phyloP scores from a whole-genome alignment of 805 yeast genomes.

The Tetrapisispora fleetii region DNA sequence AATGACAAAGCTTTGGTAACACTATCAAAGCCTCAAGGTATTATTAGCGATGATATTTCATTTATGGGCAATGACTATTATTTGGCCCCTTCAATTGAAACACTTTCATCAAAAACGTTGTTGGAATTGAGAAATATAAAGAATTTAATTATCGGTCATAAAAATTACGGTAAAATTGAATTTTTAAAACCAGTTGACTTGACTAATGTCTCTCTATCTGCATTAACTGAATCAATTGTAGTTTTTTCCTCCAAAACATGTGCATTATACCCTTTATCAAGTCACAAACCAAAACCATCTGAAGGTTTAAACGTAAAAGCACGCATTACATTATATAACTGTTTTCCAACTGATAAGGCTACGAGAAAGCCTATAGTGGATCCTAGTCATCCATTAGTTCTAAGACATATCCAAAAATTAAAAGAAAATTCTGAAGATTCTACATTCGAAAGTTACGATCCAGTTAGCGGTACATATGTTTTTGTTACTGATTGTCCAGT shows the following conservation, averaged over 20 bases:
- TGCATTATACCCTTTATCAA: constrained; percentile 60
- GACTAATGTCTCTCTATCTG: constrained; percentile 49
- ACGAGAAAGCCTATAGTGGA: constrained; percentile 66
- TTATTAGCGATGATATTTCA: constrained; percentile 33
- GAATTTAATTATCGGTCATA: constrained; percentile 67
- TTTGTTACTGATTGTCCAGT: constrained; percentile 33
- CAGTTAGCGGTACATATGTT: constrained; percentile 62
- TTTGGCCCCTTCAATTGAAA: constrained; percentile 65
- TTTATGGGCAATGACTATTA: constrained; percentile 72
- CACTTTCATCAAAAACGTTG: constrained; percentile 47
- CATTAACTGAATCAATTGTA: constrained; percentile 56
- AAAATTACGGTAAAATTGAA: constrained; percentile 58
- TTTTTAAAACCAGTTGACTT: constrained; percentile 77
- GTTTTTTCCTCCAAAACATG: constrained; percentile 50
- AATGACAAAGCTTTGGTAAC: neutral
- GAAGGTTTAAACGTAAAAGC: constrained; percentile 78
- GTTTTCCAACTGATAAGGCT: constrained; percentile 67
- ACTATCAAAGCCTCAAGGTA: constrained; percentile 10
- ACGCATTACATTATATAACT: constrained; percentile 60
- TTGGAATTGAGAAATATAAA: constrained; percentile 52
- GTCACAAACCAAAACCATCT: constrained; percentile 53
- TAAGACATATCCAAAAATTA: constrained; percentile 57
- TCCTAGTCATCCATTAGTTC: constrained; percentile 60
- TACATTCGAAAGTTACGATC: constrained; percentile 64
- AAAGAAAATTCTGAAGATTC: constrained; percentile 44